Base-by-base conservation (phyloP, 2,329 filamentous ascomycete genomes). In the Metarhizium anisopliae region DNA sequence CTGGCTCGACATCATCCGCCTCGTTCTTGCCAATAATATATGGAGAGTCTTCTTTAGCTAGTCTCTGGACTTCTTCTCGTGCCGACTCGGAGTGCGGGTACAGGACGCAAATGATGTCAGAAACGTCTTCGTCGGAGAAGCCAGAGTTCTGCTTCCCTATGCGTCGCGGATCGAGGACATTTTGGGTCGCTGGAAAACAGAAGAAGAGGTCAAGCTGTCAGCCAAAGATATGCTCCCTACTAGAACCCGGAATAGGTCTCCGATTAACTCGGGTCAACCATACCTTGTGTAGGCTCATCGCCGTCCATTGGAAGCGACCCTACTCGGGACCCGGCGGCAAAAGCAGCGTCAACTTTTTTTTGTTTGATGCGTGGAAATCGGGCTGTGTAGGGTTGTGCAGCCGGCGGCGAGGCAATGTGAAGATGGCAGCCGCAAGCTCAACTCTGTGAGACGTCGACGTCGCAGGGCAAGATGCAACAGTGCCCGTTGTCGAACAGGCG, bases 81-180 rank as follows among this genome's bases (percentile, higher is more conserved):
- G 93, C 90, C 25, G 82, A 80, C 43, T 83, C 77, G 2, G 90
- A 89, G 61, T 83, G 83, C 11, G 93, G 92, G 62, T 95, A 85
- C 32, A 97, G 80, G 56, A 96, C 84, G 72, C 91, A 95, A 61
- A 96, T 83, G 62, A 96, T 90, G 71, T 96, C 92, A 59, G 89
- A 83, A 52, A 94, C 82, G 68, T 96, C 92, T 61, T 89, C 82
- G 62, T 92, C 86, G 54, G 82, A 86, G 59, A 96, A 84, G 55
- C 89, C 90, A 45, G 90, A 94, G 67, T 90, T 89, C 70, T 90
- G 87, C 67, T 86, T 80, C 55, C 90, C 90, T 59, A 89, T 69
- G 55, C 90, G 85, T 59, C 90, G 83, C 45, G 90, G 90, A 68
- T 96, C 91, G 61, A 91, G 75, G 64, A 88, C 83, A 67, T 60